These are phyloP conservation scores for Apiospora phragmitis DNA, from an alignment of 2,329 filamentous ascomycete genomes.

Conservation along the genomic window DNA sequence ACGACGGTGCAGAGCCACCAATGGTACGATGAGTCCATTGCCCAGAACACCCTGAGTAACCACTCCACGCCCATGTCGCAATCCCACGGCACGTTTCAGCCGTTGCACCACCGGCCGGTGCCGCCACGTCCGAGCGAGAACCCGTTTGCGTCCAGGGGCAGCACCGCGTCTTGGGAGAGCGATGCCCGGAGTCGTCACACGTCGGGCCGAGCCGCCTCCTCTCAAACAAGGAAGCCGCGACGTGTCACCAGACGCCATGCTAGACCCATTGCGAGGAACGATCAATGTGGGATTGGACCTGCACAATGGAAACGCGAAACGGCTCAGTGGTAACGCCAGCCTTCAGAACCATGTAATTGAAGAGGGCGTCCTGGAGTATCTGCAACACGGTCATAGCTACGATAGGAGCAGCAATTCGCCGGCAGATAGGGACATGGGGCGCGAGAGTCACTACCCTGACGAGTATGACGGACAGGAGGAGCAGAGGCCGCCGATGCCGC, in stretches of 20 bases:
- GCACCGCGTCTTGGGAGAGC: not conserved
- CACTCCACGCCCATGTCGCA: not conserved
- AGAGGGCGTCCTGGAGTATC: not conserved
- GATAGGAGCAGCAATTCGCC: not conserved
- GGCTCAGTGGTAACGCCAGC: not conserved
- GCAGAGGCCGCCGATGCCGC: not conserved
- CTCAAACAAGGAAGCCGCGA: not conserved
- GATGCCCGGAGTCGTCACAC: not conserved
- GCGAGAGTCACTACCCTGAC: not conserved
- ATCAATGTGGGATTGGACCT: conserved; percentile 1
- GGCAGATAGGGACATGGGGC: not conserved
- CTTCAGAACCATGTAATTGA: not conserved
- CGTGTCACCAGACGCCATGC: not conserved
- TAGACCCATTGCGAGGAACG: not conserved
- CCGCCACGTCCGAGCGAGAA: not conserved
- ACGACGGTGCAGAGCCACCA: not conserved
- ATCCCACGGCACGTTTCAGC: not conserved
- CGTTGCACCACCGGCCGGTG: not conserved
- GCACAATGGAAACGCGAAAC: not conserved
- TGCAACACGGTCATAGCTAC: not conserved
- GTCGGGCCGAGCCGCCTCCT: conserved; percentile 1
- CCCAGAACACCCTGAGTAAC: not conserved
- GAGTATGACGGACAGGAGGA: not conserved
- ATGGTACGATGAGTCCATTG: not conserved
- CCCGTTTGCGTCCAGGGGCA: not conserved